Base-by-base conservation (phyloP, 352 stramenopile genomes). In the Phytophthora capsici region DNA sequence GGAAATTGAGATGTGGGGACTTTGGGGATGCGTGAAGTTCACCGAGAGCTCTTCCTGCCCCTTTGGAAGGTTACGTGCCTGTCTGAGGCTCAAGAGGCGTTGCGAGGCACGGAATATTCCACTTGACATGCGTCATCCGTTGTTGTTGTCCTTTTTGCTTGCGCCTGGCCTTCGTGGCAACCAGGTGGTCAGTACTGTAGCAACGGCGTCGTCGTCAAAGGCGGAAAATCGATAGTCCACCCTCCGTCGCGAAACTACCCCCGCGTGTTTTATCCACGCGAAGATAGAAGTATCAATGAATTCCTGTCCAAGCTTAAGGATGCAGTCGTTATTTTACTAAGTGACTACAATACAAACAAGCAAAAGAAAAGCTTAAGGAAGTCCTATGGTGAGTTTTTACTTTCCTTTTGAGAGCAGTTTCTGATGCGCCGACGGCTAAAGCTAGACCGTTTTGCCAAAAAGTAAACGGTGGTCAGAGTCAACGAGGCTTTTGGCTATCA, bases 121-220 rank as follows among this genome's bases (percentile, higher is more conserved):
- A 78, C 70, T 78, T 78, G 61, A 78, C 66, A 62, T 68, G 50
- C 65, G 69, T 71, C 64, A 77, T 67, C 63, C 57, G 63, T 78
- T 71, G 56, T 56, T 44, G 6, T 20, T 28, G 64, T 47, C 65
- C 59, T 71, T 61, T 74, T 74, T 70, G 45, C 50, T 37, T 58
- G 49, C 54, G 63, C 69, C 63, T 74, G 64, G 57, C 64, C 37
- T 60, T 2, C 14, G 40, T 71, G 69, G 64, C 55, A 61, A 34
- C 60, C 60, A 72, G 54, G 61, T 36, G 70, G 70, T 72, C 70
- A 78, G 70, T 20, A 46, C 34, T 41, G n/a, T 28, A 40, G 58
- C 54, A 73, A 68, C 45, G 54, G 41, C 32, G 26, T 34, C 20
- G 22, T 36, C 26, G 22, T 16, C 26, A 48, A 53, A 46, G 17